Base-by-base conservation (phyloP, 176 grass and related monocot genomes). In the Carex kokanica region DNA sequence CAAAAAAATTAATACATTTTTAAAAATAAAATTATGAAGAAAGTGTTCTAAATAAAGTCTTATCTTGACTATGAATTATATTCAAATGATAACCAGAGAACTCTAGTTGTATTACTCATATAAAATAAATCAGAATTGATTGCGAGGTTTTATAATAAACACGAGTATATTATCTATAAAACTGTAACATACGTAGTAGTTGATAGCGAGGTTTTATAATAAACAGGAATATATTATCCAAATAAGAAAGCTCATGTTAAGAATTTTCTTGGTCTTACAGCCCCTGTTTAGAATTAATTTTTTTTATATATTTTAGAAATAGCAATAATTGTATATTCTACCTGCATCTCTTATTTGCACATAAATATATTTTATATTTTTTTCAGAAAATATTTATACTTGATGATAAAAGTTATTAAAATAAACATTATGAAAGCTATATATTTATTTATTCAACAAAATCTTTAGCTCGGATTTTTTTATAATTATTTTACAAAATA, bases 61-160 rank as follows among this genome's bases (percentile, higher is more conserved):
- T 21, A 74, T 43, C 20, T 74, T 74, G 70, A 24, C 10, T 51
- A 25, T 74, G 40, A 49, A 74, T n/a, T 55, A 54, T 55, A n/a
- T n/a, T 68, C 6, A 77, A 55, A 77, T 77, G 73, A 54, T 49
- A 77, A 77, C 23, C 25, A 17, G 49, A 32, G 21, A 77, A 77
- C 21, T 52, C 3, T 24, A 67, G 14, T 67, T 34, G 64, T 67
- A 67, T 36, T 70, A 18, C 58, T 7, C 40, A 8, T 45, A 45
- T 45, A 65, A 65, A 65, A 65, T 32, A 73, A 36, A 13, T 49
- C 9, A n/a, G 41, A 73, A 24, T 8, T 18, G 6, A 68, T 68
- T n/a, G n/a, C 13, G 20, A 73, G 41, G 63, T 66, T 73, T 11
- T 73, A 56, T 52, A 61, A 61, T 61, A 23, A 61, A n/a, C 59